These are phyloP conservation scores for Calycina marina DNA, from an alignment of 2,329 filamentous ascomycete species.

Conservation along the genomic window DNA sequence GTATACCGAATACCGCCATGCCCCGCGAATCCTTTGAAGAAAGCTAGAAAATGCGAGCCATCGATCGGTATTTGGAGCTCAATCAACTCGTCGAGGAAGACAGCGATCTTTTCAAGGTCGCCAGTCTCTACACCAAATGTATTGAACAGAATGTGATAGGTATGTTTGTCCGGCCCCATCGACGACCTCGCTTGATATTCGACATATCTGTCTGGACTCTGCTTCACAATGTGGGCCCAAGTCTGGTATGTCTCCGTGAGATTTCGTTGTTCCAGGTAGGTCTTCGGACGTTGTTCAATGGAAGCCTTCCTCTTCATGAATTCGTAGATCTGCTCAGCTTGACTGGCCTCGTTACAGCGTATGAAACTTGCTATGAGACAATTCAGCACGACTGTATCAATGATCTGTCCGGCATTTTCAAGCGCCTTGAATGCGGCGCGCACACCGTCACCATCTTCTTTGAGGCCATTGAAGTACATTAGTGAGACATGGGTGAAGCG, in stretches of 20 bases:
- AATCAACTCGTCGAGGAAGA: constrained; percentile 70
- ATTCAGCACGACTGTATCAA: constrained; percentile 79
- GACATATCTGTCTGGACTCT: constrained; percentile 38
- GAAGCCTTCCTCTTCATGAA: constrained; percentile 52
- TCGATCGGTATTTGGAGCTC: constrained; percentile 52
- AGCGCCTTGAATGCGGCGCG: constrained; percentile 68
- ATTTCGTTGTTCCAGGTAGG: constrained; percentile 21
- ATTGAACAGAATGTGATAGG: constrained; percentile 66
- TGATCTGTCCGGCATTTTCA: constrained; percentile 71
- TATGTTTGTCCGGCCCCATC: constrained; percentile 60
- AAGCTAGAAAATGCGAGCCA: constrained; percentile 60
- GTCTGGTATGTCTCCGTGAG: constrained; percentile 42
- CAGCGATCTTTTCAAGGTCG: constrained; percentile 54
- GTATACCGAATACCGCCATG: constrained; percentile 54
- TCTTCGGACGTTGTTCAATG: constrained; percentile 20
- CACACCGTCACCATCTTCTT: constrained; percentile 57
- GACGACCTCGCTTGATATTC: constrained; percentile 46
- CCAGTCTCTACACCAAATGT: constrained; percentile 57
- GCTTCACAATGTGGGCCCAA: constrained; percentile 38
- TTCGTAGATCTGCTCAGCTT: constrained; percentile 68
- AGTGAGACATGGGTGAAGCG: constrained; percentile 70
- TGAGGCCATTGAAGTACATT: constrained; percentile 72
- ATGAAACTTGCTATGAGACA: constrained; percentile 71
- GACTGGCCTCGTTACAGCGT: constrained; percentile 56
- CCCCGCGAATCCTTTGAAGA: constrained; percentile 68